A percentile compares a stretch with the other conserved stretches of the same genome.
Evolutionary conservation across 2,329 filamentous ascomycete genomes (phyloP).

Genomic region (Neonectria hederae): DNA sequence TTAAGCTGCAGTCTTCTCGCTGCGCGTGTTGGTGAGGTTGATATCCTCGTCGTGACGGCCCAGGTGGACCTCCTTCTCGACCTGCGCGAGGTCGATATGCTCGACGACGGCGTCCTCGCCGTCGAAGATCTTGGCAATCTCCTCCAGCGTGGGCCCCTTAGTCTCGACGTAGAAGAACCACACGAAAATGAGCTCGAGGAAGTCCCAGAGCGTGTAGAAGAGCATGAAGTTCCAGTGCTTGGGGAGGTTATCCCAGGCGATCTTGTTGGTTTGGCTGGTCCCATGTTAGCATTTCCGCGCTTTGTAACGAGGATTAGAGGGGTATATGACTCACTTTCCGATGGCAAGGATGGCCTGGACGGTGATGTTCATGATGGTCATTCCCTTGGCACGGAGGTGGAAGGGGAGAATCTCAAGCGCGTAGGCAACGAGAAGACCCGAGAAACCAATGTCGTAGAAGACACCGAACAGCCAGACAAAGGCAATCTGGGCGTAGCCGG

Average conservation of each 20-base stretch:
- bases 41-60: constrained; percentile 39
- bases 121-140: constrained; percentile 72
- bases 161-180: constrained; percentile 77
- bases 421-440: constrained; percentile 66
- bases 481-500: constrained; percentile 64
- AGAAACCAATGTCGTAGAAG: constrained; percentile 69
- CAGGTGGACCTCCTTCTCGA: constrained; percentile 60
- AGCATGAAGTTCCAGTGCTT: constrained; percentile 73
- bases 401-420: constrained; percentile 68
- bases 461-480: constrained; percentile 69
- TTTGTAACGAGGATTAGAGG: not conserved
- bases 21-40: constrained; percentile 15
- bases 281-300: not conserved
- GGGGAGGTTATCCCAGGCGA: constrained; percentile 68
- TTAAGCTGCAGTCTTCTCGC: constrained; percentile 32
- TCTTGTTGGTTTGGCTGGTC: constrained; percentile 68
- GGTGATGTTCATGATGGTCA: constrained; percentile 72
- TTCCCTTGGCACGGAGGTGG: constrained; percentile 65
- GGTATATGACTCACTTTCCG: constrained; percentile 60
- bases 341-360: constrained; percentile 70
- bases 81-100: constrained; percentile 63
- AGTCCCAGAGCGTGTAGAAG: constrained; percentile 72
- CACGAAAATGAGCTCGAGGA: constrained; percentile 68
- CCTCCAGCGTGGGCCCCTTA: constrained; percentile 73
- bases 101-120: constrained; percentile 65